Evolutionary conservation across 2,329 filamentous ascomycete species (phyloP).

Genomic region (Knoxdaviesia capensis): DNA sequence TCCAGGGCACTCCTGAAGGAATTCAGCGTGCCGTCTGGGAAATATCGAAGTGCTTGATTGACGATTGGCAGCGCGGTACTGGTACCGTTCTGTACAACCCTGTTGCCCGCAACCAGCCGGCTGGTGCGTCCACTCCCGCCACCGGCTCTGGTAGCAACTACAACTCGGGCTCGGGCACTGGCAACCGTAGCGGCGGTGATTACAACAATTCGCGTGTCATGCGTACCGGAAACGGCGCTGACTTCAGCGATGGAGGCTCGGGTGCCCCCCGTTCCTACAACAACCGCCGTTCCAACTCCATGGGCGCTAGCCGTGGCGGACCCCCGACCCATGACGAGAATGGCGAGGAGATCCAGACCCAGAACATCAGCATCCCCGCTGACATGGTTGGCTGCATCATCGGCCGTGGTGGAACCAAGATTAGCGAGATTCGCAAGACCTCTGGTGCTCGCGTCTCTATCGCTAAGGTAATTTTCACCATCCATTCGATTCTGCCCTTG

Average conservation of each 20-base stretch:
- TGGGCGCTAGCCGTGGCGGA: no score
- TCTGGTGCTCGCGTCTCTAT: slow-evolving; percentile 96
- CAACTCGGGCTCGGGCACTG: slow-evolving; percentile 15
- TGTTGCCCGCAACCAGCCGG: slow-evolving; percentile 63
- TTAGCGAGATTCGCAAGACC: slow-evolving; percentile 93
- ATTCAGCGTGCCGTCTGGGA: slow-evolving; percentile 97
- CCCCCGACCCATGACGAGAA: slow-evolving; percentile 86
- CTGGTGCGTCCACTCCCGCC: slow-evolving; percentile 25
- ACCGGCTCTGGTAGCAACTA: slow-evolving; percentile 24
- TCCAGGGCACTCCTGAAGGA: slow-evolving; percentile 84
- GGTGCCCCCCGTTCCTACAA: slow-evolving; percentile 34
- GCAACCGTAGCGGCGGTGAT: slow-evolving; percentile 23
- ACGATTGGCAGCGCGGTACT: slow-evolving; percentile 93
- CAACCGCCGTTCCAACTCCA: slow-evolving; percentile 45
- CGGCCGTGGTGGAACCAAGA: slow-evolving; percentile 84
- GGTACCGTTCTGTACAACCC: slow-evolving; percentile 97
- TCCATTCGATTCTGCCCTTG: background rate
- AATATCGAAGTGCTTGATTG: slow-evolving; percentile 94
- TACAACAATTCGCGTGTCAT: slow-evolving; percentile 53
- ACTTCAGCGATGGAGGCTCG: slow-evolving; percentile 71
- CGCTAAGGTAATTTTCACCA: slow-evolving; percentile 44
- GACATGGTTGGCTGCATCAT: slow-evolving; percentile 99
- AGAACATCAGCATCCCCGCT: slow-evolving; percentile 97
- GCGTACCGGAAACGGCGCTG: slow-evolving; percentile 92
- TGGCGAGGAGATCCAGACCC: slow-evolving; percentile 91